Percentiles rank a stretch among this genome's conserved stretches.
Conservation (phyloP, 148 eudicot species). For the Diospyros kaki region DNA sequence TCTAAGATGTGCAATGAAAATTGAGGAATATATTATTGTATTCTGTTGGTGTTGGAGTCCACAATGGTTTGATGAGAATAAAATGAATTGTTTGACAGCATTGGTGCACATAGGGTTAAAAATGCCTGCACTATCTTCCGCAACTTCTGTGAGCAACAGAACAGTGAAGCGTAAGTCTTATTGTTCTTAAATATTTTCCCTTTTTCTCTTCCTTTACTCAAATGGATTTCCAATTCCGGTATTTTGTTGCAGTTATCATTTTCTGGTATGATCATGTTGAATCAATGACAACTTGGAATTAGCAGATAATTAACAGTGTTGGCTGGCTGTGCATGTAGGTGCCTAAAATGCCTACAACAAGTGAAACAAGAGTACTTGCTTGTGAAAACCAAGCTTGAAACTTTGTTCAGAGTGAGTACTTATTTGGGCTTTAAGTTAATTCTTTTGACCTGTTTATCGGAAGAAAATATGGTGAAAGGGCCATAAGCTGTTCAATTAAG, state of each 20-base stretch:
- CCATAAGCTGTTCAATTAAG: too few species aligned
- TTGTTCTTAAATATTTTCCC: neutral
- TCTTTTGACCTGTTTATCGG: neutral
- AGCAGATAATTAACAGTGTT: too few species aligned
- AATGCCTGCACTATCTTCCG: constrained; percentile 54
- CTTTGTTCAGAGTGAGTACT: constrained; percentile 42
- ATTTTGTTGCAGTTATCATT: neutral
- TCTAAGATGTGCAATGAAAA: neutral
- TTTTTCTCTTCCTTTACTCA: neutral
- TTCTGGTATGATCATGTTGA: neutral
- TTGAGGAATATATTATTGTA: neutral
- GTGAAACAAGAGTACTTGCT: constrained; percentile 63
- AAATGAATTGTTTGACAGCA: constrained; percentile 31
- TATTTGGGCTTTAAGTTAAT: neutral
- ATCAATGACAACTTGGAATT: neutral
- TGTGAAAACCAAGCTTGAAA: constrained; percentile 67
- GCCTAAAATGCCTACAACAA: constrained; percentile 56
- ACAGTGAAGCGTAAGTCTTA: constrained; percentile 44
- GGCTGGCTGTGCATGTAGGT: constrained; percentile 24
- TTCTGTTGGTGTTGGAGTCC: neutral
- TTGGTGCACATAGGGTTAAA: constrained; percentile 72
- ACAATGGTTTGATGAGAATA: constrained; percentile 6
- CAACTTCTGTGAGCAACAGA: constrained; percentile 56
- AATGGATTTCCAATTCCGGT: neutral
- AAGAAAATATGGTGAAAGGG: too few species aligned